Conservation (phyloP, 331 rosid genomes). For the Spiraea crenata region DNA sequence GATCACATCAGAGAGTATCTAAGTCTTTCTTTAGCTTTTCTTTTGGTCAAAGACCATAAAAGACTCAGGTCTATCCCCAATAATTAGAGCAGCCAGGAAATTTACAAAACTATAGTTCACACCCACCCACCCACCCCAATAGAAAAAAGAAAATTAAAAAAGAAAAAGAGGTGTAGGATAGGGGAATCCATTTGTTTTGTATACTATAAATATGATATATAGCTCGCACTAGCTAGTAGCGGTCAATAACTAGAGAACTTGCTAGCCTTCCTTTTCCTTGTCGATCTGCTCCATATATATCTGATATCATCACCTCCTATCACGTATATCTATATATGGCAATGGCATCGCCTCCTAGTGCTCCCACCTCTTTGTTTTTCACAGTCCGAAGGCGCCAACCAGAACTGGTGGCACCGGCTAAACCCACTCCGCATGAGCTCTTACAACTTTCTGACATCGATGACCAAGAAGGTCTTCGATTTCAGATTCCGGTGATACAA, state of each 20-base stretch:
- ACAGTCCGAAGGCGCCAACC: slow-evolving; percentile 23
- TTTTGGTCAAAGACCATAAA: not conserved
- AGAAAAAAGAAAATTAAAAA: not conserved
- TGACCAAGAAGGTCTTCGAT: slow-evolving; percentile 33
- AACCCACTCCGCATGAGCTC: slow-evolving; percentile 28
- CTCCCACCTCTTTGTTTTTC: slow-evolving; percentile 17
- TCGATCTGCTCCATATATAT: too few relatives aligned
- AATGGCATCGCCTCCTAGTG: not conserved
- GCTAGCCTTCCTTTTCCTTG: too few relatives aligned
- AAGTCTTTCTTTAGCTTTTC: not conserved
- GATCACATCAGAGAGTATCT: too few relatives aligned
- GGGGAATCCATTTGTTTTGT: too few relatives aligned
- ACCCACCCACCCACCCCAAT: slow-evolving; percentile 2
- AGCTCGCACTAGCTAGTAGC: not conserved
- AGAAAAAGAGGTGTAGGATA: not conserved
- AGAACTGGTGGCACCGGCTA: slow-evolving; percentile 26
- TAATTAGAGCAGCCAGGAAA: not conserved
- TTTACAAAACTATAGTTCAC: not conserved
- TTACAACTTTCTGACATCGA: slow-evolving; percentile 40
- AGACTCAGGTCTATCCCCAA: not conserved
- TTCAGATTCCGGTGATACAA: slow-evolving; percentile 28
- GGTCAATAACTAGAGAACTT: too few relatives aligned
- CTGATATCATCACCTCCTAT: not conserved
- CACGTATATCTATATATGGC: not conserved
- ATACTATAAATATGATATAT: not conserved